Conservation (phyloP, 1,284 basidiomycete species). For the Neonothopanus nambi region DNA sequence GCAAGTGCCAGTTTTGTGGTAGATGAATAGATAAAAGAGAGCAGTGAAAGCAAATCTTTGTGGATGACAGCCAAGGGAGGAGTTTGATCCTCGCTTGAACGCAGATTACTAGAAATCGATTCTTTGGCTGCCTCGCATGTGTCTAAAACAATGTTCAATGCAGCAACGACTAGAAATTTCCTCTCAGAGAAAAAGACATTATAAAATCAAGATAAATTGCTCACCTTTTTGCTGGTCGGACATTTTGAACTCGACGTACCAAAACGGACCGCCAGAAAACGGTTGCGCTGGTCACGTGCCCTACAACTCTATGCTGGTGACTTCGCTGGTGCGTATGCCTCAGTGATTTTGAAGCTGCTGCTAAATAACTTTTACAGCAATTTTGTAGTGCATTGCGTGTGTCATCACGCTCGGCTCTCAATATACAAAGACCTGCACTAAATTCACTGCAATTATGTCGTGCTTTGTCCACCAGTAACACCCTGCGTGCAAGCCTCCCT, state of each 20-base stretch:
- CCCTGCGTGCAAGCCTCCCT: slow-evolving; percentile 12
- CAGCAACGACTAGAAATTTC: slow-evolving; percentile 1
- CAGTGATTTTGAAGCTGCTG: not conserved
- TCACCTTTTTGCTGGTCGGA: slow-evolving; percentile 39
- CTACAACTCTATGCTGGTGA: too few species aligned
- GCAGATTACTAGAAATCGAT: slow-evolving; percentile 24
- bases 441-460: slow-evolving; percentile 6
- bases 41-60: slow-evolving; percentile 59
- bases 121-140: slow-evolving; percentile 47
- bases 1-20: slow-evolving; percentile 67
- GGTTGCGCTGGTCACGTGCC: too few species aligned
- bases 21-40: slow-evolving; percentile 59
- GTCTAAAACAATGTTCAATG: slow-evolving; percentile 30
- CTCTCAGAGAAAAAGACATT: slow-evolving; percentile 2
- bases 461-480: slow-evolving; percentile 10
- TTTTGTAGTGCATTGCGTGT: slow-evolving; percentile 15
- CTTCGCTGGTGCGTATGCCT: too few species aligned
- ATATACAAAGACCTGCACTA: not conserved
- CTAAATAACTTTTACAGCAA: slow-evolving; percentile 11
- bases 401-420: slow-evolving; percentile 9
- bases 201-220: not conserved
- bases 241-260: slow-evolving; percentile 22
- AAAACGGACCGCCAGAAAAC: too few species aligned
- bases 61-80: slow-evolving; percentile 41
- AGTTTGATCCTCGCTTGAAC: slow-evolving; percentile 22